Evolutionary conservation across 768 basidiomycete genomes (phyloP).

Genomic region (Mycena polygramma): DNA sequence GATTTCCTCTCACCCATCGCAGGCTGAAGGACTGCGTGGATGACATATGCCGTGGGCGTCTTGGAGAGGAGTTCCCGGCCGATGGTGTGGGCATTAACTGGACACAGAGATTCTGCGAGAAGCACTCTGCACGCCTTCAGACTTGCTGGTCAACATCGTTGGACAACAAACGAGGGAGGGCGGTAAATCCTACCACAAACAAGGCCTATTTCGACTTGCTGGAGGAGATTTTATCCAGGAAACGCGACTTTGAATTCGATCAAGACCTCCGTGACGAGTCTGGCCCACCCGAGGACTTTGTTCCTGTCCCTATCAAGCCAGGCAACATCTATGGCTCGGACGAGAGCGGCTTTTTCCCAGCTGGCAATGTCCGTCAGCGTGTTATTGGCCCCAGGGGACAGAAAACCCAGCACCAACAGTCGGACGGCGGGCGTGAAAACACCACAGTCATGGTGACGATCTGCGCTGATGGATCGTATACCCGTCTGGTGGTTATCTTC

Average conservation of each 20-base stretch:
- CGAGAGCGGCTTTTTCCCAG: slow-evolving; percentile 41
- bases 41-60: slow-evolving; percentile 34
- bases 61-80: slow-evolving; percentile 34
- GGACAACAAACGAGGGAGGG: slow-evolving; percentile 40
- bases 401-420: slow-evolving; percentile 17
- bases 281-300: neutral
- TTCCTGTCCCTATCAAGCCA: slow-evolving; percentile 14
- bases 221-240: slow-evolving; percentile 23
- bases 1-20: slow-evolving; percentile 46
- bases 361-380: slow-evolving; percentile 28
- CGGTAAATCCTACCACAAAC: slow-evolving; percentile 46
- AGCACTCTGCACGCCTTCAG: slow-evolving; percentile 36
- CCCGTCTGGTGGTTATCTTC: slow-evolving; percentile 26
- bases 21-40: slow-evolving; percentile 40
- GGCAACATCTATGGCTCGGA: slow-evolving; percentile 43
- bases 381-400: slow-evolving; percentile 32
- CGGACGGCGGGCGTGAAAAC: slow-evolving; percentile 18
- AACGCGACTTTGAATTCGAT: slow-evolving; percentile 31
- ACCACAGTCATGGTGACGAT: slow-evolving; percentile 19
- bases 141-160: slow-evolving; percentile 41
- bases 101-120: slow-evolving; percentile 43
- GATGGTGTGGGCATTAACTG: slow-evolving; percentile 43
- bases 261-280: neutral
- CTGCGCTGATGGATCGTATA: neutral
- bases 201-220: slow-evolving; percentile 45